Percentiles rank a stretch among this genome's conserved stretches.
These are phyloP conservation scores for Leccinum subfulvum DNA, from an alignment of 1,284 basidiomycete species.

Conservation along the genomic window DNA sequence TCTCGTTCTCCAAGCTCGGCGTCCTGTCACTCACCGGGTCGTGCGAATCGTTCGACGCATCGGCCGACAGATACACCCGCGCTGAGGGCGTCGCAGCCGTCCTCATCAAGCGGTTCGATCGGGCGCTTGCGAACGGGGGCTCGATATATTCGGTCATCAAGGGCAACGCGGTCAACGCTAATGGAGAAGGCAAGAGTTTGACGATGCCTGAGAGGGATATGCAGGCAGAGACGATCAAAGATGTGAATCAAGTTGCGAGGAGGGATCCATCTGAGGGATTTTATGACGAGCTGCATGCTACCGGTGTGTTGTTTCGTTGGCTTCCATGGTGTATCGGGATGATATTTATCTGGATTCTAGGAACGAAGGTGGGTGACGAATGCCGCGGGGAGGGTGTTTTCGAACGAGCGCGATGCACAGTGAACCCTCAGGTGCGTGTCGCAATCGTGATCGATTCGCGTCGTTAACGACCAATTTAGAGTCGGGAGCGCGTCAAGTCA, in stretches of 20 bases:
- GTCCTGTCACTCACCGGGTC: slow-evolving; percentile 45
- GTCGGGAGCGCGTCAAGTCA: slow-evolving; percentile 31
- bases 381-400: slow-evolving; percentile 41
- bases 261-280: slow-evolving; percentile 42
- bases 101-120: slow-evolving; percentile 32
- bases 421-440: slow-evolving; percentile 22
- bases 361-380: slow-evolving; percentile 47
- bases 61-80: slow-evolving; percentile 44
- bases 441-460: neutral
- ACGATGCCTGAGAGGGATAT: neutral
- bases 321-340: neutral
- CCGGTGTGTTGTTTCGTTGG: slow-evolving; percentile 29
- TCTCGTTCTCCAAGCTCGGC: slow-evolving; percentile 34
- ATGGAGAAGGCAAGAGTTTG: slow-evolving; percentile 29
- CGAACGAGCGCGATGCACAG: slow-evolving; percentile 22
- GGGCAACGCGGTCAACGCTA: slow-evolving; percentile 32
- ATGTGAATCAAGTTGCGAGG: slow-evolving; percentile 19
- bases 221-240: neutral
- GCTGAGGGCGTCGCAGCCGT: slow-evolving; percentile 30
- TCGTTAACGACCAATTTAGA: slow-evolving; percentile 5
- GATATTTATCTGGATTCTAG: slow-evolving; percentile 1
- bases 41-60: slow-evolving; percentile 49
- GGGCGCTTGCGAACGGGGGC: slow-evolving; percentile 25
- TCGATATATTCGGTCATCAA: slow-evolving; percentile 30
- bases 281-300: slow-evolving; percentile 49